These are phyloP conservation scores for Sugiyamaella smithiae DNA, from an alignment of 805 yeast genomes.

Conservation along the genomic window DNA sequence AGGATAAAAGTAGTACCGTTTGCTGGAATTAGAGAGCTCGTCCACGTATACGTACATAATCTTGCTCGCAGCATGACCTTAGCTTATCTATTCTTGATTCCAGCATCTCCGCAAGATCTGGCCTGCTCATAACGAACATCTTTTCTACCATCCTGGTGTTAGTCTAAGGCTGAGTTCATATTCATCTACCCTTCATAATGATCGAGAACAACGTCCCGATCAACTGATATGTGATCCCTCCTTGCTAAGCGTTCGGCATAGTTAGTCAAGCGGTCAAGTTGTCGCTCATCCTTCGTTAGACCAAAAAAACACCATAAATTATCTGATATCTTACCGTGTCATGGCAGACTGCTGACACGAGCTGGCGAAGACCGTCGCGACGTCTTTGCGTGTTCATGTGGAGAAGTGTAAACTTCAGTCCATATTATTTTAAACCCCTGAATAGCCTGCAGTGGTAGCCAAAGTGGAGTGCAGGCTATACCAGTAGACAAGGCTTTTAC, in stretches of 20 bases:
- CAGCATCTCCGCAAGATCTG: conserved; percentile 30
- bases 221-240: conserved; percentile 13
- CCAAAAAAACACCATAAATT: too few species aligned
- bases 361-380: neutral
- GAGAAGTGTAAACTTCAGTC: neutral
- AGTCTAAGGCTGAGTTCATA: neutral
- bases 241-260: conserved; percentile 35
- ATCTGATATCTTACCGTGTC: neutral
- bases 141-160: conserved; percentile 26
- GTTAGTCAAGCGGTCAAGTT: neutral
- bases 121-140: conserved; percentile 30
- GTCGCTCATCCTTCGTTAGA: neutral
- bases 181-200: conserved; percentile 18
- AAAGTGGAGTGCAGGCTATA: too few species aligned
- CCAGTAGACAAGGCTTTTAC: too few species aligned
- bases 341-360: neutral
- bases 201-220: conserved; percentile 19
- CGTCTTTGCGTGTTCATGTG: conserved; percentile 7
- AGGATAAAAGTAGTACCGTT: neutral
- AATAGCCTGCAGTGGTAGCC: too few species aligned
- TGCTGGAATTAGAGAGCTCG: neutral
- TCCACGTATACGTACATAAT: conserved; percentile 17
- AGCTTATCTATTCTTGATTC: conserved; percentile 20
- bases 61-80: conserved; percentile 16
- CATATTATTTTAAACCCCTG: too few species aligned